Conservation (phyloP, 495 filamentous ascomycete genomes). For the Neurospora sp. region DNA sequence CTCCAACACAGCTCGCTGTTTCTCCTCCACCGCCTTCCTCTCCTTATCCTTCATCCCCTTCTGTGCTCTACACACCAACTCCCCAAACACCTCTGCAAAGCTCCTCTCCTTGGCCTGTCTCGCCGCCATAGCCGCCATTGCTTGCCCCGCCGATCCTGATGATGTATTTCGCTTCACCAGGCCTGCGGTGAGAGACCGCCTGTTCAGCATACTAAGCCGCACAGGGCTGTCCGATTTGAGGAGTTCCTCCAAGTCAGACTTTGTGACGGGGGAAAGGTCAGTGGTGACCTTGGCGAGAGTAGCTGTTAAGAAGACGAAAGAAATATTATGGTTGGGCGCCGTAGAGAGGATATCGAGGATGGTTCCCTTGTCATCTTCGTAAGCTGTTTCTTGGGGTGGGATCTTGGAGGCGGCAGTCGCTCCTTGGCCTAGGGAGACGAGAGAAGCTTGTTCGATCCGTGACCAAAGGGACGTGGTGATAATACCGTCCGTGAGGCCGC, state of each 20-base stretch:
- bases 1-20: conserved; percentile 28
- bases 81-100: conserved; percentile 37
- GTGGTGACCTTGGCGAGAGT: conserved; percentile 48
- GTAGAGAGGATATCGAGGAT: conserved; percentile 63
- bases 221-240: conserved; percentile 10
- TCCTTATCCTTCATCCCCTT: conserved; percentile 31
- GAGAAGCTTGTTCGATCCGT: conserved; percentile 49
- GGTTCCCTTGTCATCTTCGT: conserved; percentile 56
- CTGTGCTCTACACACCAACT: conserved; percentile 33
- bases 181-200: conserved; percentile 24
- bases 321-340: conserved; percentile 68
- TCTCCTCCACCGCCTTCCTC: conserved; percentile 35
- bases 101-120: conserved; percentile 34
- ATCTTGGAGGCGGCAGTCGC: conserved; percentile 14
- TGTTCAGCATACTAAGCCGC: conserved; percentile 15
- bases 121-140: conserved; percentile 22
- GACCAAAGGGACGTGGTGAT: conserved; percentile 60
- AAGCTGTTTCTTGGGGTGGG: conserved; percentile 34
- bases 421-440: conserved; percentile 31
- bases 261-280: conserved; percentile 37
- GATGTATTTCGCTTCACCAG: background rate
- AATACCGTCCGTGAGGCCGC: conserved; percentile 63
- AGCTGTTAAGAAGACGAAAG: conserved; percentile 74
- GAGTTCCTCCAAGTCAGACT: conserved; percentile 24
- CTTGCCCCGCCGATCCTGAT: conserved; percentile 10